Percentiles rank a stretch among this genome's conserved stretches.
Evolutionary conservation across 179 eudicot genomes (phyloP).

Genomic region (Patellifolia procumbens): DNA sequence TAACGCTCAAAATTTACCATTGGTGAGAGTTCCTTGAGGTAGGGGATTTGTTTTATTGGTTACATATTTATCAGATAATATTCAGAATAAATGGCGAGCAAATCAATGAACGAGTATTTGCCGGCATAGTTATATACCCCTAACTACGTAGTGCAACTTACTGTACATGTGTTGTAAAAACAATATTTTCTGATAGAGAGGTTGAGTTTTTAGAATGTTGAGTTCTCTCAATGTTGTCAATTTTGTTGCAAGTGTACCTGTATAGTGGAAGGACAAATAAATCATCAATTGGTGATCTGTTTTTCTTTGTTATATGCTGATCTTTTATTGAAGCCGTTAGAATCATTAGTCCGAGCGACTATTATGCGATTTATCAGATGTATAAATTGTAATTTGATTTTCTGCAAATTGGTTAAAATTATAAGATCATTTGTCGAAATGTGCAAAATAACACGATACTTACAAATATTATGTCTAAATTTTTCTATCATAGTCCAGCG

Average conservation of each 20-base stretch:
- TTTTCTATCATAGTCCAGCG: too few species aligned
- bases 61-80: not conserved
- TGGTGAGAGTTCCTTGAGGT: too few species aligned
- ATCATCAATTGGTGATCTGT: too few species aligned
- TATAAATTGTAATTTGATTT: too few species aligned
- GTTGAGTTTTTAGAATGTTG: not conserved
- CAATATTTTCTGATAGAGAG: not conserved
- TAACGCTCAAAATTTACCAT: not conserved
- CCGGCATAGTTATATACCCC: not conserved
- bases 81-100: not conserved
- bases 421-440: too few species aligned
- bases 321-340: not conserved
- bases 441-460: too few species aligned
- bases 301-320: not conserved
- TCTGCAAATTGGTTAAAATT: too few species aligned
- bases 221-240: not conserved
- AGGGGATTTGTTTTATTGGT: not conserved
- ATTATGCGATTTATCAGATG: too few species aligned
- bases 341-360: too few species aligned
- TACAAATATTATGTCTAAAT: too few species aligned
- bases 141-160: not conserved
- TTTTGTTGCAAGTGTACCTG: too few species aligned
- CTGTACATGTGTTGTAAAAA: constrained; percentile 20
- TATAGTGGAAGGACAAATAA: too few species aligned
- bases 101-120: not conserved